These are phyloP conservation scores for Xylaria arbuscula DNA, from an alignment of 2,329 filamentous ascomycete species.

Conservation along the genomic window DNA sequence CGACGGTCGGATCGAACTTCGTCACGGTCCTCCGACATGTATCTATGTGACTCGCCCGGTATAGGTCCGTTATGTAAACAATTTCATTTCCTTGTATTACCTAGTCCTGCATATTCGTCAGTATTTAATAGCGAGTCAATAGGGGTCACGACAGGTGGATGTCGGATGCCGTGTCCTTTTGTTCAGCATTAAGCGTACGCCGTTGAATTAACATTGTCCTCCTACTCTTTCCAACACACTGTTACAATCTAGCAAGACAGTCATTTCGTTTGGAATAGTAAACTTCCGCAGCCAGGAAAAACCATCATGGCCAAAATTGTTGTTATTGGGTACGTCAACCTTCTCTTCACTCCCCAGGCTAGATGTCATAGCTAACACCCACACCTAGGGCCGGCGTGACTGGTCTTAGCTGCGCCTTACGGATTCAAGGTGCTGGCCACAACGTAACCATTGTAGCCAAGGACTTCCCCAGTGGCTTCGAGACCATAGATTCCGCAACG, in stretches of 20 bases:
- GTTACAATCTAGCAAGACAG: no score
- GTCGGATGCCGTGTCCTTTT: no score
- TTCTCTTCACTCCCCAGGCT: neutral
- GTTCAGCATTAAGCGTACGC: no score
- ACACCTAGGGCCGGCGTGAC: slow-evolving; percentile 62
- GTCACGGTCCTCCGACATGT: slow-evolving; percentile 8
- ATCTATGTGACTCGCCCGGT: neutral
- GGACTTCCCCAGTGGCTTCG: slow-evolving; percentile 61
- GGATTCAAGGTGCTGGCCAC: slow-evolving; percentile 56
- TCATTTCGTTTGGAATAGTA: neutral
- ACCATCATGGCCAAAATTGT: slow-evolving; percentile 42
- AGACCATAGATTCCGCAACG: slow-evolving; percentile 54
- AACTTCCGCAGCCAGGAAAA: neutral
- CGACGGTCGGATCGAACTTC: slow-evolving; percentile 10
- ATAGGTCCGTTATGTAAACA: slow-evolving; percentile 6
- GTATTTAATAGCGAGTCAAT: no score
- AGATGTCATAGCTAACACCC: slow-evolving; percentile 3
- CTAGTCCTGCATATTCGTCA: no score
- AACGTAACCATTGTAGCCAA: slow-evolving; percentile 58
- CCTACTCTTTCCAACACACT: no score
- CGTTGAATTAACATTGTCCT: no score
- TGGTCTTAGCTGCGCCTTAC: slow-evolving; percentile 61
- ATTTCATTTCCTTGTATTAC: no score
- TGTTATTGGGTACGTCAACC: slow-evolving; percentile 44
- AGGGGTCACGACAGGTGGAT: no score